A percentile compares a stretch with the other conserved stretches of the same genome.
phyloP scores from a whole-genome alignment of 176 grass and related monocot species.

The Canna indica region DNA sequence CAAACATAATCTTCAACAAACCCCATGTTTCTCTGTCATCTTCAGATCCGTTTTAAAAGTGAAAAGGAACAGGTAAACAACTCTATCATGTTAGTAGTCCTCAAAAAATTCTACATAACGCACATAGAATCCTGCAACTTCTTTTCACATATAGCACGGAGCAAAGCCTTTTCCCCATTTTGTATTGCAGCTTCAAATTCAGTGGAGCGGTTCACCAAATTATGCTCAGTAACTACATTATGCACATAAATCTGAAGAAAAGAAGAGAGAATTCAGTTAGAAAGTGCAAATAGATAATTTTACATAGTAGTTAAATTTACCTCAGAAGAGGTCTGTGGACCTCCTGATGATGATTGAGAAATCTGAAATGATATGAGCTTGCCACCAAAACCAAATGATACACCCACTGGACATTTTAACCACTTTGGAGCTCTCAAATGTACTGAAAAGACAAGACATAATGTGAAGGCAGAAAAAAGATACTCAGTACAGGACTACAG shows the following conservation, averaged over 20 bases:
- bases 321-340: constrained; percentile 54
- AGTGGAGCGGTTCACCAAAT: constrained; percentile 75
- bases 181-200: constrained; percentile 90
- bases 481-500: background rate
- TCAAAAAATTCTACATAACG: constrained; percentile 9
- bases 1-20: constrained; percentile 95
- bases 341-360: constrained; percentile 28
- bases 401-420: constrained; percentile 79
- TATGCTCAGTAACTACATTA: constrained; percentile 86
- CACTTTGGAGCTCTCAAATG: constrained; percentile 86
- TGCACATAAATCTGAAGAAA: constrained; percentile 67
- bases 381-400: constrained; percentile 91
- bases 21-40: constrained; percentile 93
- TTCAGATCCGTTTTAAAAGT: constrained; percentile 44
- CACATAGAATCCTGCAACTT: constrained; percentile 84
- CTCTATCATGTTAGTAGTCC: constrained; percentile 7
- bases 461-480: constrained; percentile 5
- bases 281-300: background rate
- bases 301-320: constrained; percentile 21
- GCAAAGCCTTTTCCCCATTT: constrained; percentile 73
- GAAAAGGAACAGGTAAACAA: constrained; percentile 6
- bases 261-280: constrained; percentile 19
- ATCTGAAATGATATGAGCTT: constrained; percentile 80
- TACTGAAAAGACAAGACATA: constrained; percentile 39
- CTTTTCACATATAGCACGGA: constrained; percentile 70